Base-by-base conservation (phyloP, 805 yeast genomes). In the Candida sanyiensis region DNA sequence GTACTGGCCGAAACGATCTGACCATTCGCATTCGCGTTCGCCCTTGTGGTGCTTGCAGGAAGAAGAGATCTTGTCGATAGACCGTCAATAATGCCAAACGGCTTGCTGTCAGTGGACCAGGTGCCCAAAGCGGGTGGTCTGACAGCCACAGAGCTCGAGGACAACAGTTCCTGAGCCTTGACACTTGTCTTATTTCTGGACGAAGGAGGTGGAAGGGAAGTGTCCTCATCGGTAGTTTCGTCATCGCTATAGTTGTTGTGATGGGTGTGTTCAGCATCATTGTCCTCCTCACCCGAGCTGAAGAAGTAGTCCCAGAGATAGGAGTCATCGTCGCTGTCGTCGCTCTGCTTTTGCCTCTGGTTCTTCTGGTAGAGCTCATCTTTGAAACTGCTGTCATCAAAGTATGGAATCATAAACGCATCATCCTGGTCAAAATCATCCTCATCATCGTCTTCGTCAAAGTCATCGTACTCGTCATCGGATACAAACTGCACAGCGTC, bases 11-110 rank as follows among this genome's bases (percentile, higher is more conserved):
- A 15, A 26, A 26, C n/a, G n/a, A n/a, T n/a, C n/a, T n/a, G n/a
- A n/a, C n/a, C n/a, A n/a, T n/a, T n/a, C n/a, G n/a, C n/a, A n/a
- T n/a, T n/a, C n/a, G n/a, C n/a, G n/a, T n/a, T n/a, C n/a, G n/a
- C n/a, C n/a, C n/a, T n/a, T n/a, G n/a, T n/a, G 9, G 22, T 13
- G 13, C 37, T 36, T 43, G 47, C 37, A n/a, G 83, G 82, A 46
- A 76, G 65, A 46, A 90, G 65, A 2, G 95, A 82, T 39, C 96
- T 72, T 0, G 97, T 93, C 0, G 95, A 80, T 22, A 86, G 71
- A 5, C 98, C 98, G 58, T 90, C 97, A 54, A 90, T 90, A 42
- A 90, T 87, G 17, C 96, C 94, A 59, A 84, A 87, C 1, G 96
- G 96, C 51, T 86, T 80, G 37, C 75, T 75, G 37, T 81, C 75